Evolutionary conservation across 2,329 filamentous ascomycete genomes (phyloP).

Genomic region (Epichloe bromicola): DNA sequence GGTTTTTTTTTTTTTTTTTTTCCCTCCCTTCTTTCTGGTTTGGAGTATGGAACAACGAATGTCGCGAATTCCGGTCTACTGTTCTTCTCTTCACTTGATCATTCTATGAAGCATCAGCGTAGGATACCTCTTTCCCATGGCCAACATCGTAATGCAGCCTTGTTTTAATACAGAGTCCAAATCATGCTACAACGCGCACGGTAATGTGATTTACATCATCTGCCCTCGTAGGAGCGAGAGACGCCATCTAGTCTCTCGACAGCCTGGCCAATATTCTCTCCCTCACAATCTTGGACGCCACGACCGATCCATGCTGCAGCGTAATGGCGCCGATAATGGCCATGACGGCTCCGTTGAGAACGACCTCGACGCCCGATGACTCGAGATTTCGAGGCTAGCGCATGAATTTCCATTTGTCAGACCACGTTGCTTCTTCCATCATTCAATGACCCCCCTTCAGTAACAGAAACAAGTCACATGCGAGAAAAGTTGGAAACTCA

Average conservation of each 20-base stretch:
- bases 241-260: slow-evolving; percentile 5
- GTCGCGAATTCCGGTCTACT: too few species aligned
- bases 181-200: slow-evolving; percentile 7
- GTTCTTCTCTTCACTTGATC: too few species aligned
- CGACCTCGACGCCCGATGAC: slow-evolving; percentile 58
- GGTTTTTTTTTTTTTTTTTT: background rate
- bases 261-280: slow-evolving; percentile 53
- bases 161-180: slow-evolving; percentile 8
- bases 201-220: slow-evolving; percentile 8
- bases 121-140: background rate
- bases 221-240: too few species aligned
- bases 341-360: slow-evolving; percentile 67
- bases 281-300: slow-evolving; percentile 60
- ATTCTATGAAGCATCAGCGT: background rate
- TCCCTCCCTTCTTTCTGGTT: background rate
- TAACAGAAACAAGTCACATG: background rate
- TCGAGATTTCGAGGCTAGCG: slow-evolving; percentile 50
- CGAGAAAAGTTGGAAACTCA: slow-evolving; percentile 28
- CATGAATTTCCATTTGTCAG: background rate
- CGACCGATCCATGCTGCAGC: slow-evolving; percentile 72
- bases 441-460: background rate
- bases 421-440: background rate
- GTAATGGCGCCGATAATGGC: slow-evolving; percentile 81
- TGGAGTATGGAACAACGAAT: background rate
- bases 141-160: background rate